These are phyloP conservation scores for Beta lomatogona DNA, from an alignment of 179 eudicot species.

Conservation along the genomic window DNA sequence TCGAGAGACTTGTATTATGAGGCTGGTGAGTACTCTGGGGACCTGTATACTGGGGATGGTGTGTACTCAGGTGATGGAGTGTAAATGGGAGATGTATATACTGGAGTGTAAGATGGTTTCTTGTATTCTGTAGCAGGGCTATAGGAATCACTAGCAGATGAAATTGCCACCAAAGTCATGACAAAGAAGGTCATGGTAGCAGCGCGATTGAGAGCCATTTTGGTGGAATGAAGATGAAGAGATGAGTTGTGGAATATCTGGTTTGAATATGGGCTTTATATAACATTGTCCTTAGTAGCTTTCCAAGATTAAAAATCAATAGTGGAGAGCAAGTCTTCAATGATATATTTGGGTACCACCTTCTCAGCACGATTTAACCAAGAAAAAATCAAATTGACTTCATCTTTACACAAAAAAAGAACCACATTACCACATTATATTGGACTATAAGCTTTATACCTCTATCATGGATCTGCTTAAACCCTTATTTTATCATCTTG, in stretches of 20 bases:
- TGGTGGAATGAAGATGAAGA: background rate
- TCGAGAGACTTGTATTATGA: background rate
- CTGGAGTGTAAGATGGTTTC: background rate
- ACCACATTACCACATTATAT: too few species aligned
- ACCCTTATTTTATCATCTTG: too few species aligned
- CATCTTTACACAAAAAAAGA: too few species aligned
- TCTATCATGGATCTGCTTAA: too few species aligned
- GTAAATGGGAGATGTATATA: background rate
- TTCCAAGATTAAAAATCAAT: too few species aligned
- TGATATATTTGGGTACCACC: too few species aligned
- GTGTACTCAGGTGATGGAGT: background rate
- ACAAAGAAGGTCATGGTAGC: constrained; percentile 13
- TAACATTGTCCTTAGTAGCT: background rate
- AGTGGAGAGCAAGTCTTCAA: too few species aligned
- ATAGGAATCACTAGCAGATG: constrained; percentile 13
- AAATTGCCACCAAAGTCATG: background rate
- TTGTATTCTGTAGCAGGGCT: background rate
- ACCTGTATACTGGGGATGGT: background rate
- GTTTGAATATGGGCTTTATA: constrained; percentile 5
- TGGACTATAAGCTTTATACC: too few species aligned
- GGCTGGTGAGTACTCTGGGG: background rate
- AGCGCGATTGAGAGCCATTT: constrained; percentile 17
- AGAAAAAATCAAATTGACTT: too few species aligned
- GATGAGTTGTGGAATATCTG: background rate
- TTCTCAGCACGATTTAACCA: too few species aligned